These are phyloP conservation scores for Pseudocercospora eumusae DNA, from an alignment of 2,329 filamentous ascomycete species.

Conservation along the genomic window DNA sequence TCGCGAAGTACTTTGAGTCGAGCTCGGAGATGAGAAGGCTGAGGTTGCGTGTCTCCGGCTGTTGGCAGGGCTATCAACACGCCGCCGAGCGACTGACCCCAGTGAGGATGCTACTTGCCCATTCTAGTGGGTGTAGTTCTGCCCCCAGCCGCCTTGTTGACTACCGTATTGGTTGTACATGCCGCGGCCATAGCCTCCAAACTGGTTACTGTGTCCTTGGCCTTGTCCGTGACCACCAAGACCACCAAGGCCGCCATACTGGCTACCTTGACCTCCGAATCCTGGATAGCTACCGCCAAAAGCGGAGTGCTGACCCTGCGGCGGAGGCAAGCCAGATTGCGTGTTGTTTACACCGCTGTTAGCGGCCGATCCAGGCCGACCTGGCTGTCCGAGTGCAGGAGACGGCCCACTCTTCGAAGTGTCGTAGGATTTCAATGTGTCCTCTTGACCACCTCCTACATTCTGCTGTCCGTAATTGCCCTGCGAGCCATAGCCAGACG, in stretches of 20 bases:
- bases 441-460: slow-evolving; percentile 49
- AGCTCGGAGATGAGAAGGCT: background rate
- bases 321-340: slow-evolving; percentile 56
- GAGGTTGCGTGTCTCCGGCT: background rate
- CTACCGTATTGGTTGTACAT: slow-evolving; percentile 37
- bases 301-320: slow-evolving; percentile 57
- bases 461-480: slow-evolving; percentile 54
- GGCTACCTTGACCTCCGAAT: slow-evolving; percentile 51
- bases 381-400: slow-evolving; percentile 61
- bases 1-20: background rate
- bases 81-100: background rate
- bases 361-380: slow-evolving; percentile 63
- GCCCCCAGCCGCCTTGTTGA: slow-evolving; percentile 40
- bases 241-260: slow-evolving; percentile 56
- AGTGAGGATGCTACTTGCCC: slow-evolving; percentile 1
- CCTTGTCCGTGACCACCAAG: slow-evolving; percentile 49
- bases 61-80: background rate
- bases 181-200: slow-evolving; percentile 40
- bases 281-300: slow-evolving; percentile 58
- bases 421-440: slow-evolving; percentile 59
- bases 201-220: slow-evolving; percentile 47
- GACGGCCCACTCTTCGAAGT: slow-evolving; percentile 59
- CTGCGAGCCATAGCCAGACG: slow-evolving; percentile 57
- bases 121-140: slow-evolving; percentile 38
- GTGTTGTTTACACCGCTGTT: slow-evolving; percentile 57